Base-by-base conservation (phyloP, 305 asterid species). In the Rubia occidens region DNA sequence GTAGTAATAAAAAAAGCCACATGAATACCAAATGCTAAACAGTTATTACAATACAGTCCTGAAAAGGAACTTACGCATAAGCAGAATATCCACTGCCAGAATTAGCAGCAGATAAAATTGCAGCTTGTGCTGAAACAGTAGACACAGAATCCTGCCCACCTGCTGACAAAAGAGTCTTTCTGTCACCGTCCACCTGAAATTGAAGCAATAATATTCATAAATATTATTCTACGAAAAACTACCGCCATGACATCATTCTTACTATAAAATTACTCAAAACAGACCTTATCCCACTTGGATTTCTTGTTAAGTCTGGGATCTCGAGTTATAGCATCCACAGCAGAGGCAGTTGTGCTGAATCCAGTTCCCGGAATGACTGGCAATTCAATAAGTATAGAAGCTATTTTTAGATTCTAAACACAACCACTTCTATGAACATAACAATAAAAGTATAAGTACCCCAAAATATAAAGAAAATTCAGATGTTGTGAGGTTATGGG, bases 221-320 rank as follows among this genome's bases (percentile, higher is more conserved):
- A 72, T 60, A 68, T 53, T 69, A 67, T 35, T 58, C 73, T 49
- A n/a, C 13, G 17, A 40, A 68, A 54, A n/a, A 43, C 29, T 75
- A 71, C 45, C 42, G 35, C 66, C 68, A 51, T 17, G 47, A 45
- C 4, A 63, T 42, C 75, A 64, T 26, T 44, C 72, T 71, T 40
- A 47, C 79, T 73, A 72, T 39, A 65, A 61, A 62, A 44, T 35
- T 72, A 68, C 70, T 65, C 62, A 74, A 61, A 51, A 26, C 76
- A 69, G 44, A 94, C 99, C 97, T 89, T 90, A 78, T 94, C 99
- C 99, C 99, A 94, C 81, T 90, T 94, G 44, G 99, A 94, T 81
- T 86, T 94, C 79, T 82, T 82, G 69, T 73, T 83, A 60, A 78
- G 91, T 73, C 99, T 87, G 68, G 89, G 89, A 71, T 94, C 97